Base-by-base conservation (phyloP, 2,329 filamentous ascomycete genomes). In the Xylariaceae sp. region DNA sequence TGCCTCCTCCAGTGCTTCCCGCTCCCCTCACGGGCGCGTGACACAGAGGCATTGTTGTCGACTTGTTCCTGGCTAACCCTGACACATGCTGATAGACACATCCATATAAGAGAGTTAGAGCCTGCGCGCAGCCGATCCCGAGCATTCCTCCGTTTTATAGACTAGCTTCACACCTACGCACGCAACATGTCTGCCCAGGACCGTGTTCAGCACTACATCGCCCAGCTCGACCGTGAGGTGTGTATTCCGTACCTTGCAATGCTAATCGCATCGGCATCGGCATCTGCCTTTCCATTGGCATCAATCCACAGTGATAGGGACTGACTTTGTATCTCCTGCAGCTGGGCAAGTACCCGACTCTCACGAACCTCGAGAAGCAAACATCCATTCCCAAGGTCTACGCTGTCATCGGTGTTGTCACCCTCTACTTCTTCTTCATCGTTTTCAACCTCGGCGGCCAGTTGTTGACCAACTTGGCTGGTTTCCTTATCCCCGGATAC, bases 361-460 rank as follows among this genome's bases (percentile, higher is more conserved):
- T 94, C 74, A 88, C 87, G 83, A 91, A 93, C 79, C 83, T 94
- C 71, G 90, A 95, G 84, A 89, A 87, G 82, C 86, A 89, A 76
- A 88, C 88, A 65, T 86, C 84, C 60, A 83, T 94, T 54, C 90
- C 90, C 73, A 95, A 95, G 82, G 88, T 89, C 71, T 94, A 95
- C 75, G 88, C 85, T 66, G 82, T 89, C 72, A 86, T 93, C 68
- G 90, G 90, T 69, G 73, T 90, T 60, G 87, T 77, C 62, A 86
- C 86, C 55, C 84, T 92, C 66, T 95, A 95, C 82, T 91, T 94
- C 79, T 91, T 93, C 80, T 85, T 94, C 69, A 90, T 94, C 77
- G 86, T 94, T 79, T 92, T 95, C 82, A 95, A 95, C 83, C 88
- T 94, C 66, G 90, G 88, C 65, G 90, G 90, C 69, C 89, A 92